A percentile compares a stretch with the other conserved stretches of the same genome.
Evolutionary conservation across 2,329 filamentous ascomycete species (phyloP).

Genomic region (Exophiala alcalophila): DNA sequence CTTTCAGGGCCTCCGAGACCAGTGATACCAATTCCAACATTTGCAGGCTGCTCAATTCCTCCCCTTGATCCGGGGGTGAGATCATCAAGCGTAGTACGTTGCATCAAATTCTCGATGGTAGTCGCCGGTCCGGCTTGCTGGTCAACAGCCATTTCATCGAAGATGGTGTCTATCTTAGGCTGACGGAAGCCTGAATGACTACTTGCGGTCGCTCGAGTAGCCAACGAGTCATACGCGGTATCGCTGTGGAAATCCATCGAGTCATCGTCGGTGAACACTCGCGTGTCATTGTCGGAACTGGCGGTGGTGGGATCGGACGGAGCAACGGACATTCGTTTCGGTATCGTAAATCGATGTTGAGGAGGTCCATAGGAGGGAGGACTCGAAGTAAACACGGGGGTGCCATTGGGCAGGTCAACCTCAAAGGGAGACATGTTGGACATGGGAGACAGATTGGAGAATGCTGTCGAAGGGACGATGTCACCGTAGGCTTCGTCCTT

Average conservation of each 20-base stretch:
- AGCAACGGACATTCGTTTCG: conserved; percentile 54
- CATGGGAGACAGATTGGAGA: conserved; percentile 31
- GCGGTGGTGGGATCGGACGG: conserved; percentile 58
- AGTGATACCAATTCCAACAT: conserved; percentile 23
- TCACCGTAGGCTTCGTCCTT: conserved; percentile 28
- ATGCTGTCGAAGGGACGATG: conserved; percentile 23
- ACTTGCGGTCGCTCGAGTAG: conserved; percentile 56
- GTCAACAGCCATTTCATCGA: conserved; percentile 48
- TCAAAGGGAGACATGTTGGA: conserved; percentile 34
- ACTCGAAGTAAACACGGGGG: conserved; percentile 29
- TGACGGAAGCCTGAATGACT: conserved; percentile 53
- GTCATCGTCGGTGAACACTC: conserved; percentile 58
- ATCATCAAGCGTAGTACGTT: conserved; percentile 22
- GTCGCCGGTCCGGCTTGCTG: conserved; percentile 8
- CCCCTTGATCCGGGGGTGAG: conserved; percentile 1
- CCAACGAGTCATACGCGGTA: conserved; percentile 61
- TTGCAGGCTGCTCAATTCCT: not conserved
- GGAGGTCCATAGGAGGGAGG: conserved; percentile 19
- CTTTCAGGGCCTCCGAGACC: conserved; percentile 15
- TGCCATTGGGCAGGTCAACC: conserved; percentile 30
- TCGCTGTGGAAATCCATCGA: conserved; percentile 62
- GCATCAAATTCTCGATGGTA: conserved; percentile 25
- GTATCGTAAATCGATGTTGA: conserved; percentile 26
- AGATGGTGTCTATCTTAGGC: conserved; percentile 61
- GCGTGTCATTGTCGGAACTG: conserved; percentile 60